Percentiles rank a stretch among this genome's conserved stretches.
Conservation (phyloP, 139 green algal genomes). For the Chlorella sp. region DNA sequence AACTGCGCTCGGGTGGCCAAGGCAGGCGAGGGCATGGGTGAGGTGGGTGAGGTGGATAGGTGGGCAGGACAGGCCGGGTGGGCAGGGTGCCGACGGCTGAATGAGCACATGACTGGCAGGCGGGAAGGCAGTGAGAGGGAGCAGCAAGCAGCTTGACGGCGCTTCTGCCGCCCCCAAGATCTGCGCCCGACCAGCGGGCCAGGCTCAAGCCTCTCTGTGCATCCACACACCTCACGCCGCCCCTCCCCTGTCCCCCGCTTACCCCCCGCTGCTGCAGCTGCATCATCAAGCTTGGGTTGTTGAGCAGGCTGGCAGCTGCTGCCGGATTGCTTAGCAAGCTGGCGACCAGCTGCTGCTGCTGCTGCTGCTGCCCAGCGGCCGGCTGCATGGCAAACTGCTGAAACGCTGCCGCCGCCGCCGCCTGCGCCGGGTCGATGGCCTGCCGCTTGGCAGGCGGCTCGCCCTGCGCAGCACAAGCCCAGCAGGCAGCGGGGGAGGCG, state of each 20-base stretch:
- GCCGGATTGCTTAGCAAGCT: not conserved
- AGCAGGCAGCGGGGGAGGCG: not conserved
- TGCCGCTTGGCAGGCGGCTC: conserved; percentile 47
- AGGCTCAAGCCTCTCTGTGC: no score
- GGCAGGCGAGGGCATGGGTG: no score
- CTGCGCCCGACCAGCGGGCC: no score
- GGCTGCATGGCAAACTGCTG: conserved; percentile 19
- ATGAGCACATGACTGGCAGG: no score
- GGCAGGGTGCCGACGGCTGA: no score
- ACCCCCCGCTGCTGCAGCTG: conserved; percentile 25
- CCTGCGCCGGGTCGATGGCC: conserved; percentile 13
- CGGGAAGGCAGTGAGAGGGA: no score
- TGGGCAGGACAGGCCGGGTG: no score
- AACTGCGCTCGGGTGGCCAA: no score
- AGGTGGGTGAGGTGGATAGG: no score
- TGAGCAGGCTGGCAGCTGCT: not conserved
- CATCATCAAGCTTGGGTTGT: not conserved
- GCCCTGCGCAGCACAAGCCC: not conserved
- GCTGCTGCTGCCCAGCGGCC: not conserved
- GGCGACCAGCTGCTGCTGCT: not conserved
- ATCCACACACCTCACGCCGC: not conserved
- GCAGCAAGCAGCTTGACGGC: no score
- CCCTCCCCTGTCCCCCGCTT: no score
- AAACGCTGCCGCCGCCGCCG: not conserved
- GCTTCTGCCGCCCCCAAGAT: no score